phyloP scores from a whole-genome alignment of 306 rosid species.

The Senna siamea region DNA sequence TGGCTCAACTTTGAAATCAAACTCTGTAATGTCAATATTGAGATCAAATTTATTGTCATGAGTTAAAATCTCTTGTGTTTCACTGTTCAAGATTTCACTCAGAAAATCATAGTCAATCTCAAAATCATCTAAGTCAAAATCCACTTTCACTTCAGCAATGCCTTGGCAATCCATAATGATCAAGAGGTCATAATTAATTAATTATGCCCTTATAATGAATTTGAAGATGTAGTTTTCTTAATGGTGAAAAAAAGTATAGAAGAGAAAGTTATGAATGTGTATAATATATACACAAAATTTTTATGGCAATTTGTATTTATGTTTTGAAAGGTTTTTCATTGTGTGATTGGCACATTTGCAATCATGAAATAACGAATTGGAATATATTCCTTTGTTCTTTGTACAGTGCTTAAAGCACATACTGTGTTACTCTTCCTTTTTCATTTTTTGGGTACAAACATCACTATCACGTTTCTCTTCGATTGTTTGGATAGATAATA shows the following conservation, averaged over 20 bases:
- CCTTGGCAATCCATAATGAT: slow-evolving; percentile 2
- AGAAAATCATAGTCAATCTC: slow-evolving; percentile 36
- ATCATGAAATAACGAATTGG: background rate
- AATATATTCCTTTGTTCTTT: background rate
- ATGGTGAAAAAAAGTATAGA: too few species aligned
- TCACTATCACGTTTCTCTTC: background rate
- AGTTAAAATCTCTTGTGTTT: slow-evolving; percentile 5
- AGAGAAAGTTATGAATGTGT: too few species aligned
- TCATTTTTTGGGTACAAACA: slow-evolving; percentile 2
- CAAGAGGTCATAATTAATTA: too few species aligned
- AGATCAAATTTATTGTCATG: background rate
- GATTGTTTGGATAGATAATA: too few species aligned
- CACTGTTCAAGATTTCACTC: background rate
- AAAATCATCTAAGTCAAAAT: slow-evolving; percentile 7
- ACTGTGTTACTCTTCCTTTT: background rate
- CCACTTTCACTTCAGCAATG: background rate
- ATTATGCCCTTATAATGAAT: background rate
- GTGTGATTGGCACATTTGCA: background rate
- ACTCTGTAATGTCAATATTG: background rate
- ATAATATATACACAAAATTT: background rate
- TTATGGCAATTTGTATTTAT: background rate
- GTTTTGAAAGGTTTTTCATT: background rate
- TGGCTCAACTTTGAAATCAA: slow-evolving; percentile 5
- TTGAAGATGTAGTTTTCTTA: background rate
- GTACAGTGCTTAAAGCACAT: background rate